Conservation (phyloP, 1,139 yeast species). For the Candida sp. region DNA sequence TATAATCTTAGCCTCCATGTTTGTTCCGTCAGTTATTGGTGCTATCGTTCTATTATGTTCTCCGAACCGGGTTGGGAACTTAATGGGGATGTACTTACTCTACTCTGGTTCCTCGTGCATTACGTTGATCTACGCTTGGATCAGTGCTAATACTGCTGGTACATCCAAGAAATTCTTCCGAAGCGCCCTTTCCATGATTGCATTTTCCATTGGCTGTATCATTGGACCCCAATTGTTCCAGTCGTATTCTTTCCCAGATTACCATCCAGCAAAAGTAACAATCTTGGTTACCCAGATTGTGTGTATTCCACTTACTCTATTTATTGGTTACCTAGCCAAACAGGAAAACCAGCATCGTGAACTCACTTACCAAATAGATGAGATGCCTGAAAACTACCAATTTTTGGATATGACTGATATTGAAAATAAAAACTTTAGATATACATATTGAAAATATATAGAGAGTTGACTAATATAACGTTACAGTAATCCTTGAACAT, state of each 20-base stretch:
- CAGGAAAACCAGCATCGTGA: slow-evolving; percentile 25
- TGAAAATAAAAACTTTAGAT: slow-evolving; percentile 31
- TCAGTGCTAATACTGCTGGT: slow-evolving; percentile 36
- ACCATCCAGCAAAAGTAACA: slow-evolving; percentile 33
- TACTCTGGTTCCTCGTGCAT: slow-evolving; percentile 34
- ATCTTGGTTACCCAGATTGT: slow-evolving; percentile 27
- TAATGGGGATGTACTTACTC: slow-evolving; percentile 34
- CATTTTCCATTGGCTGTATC: slow-evolving; percentile 31
- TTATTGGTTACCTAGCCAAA: slow-evolving; percentile 21
- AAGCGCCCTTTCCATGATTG: slow-evolving; percentile 30
- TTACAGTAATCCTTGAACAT: no score
- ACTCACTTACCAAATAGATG: slow-evolving; percentile 6
- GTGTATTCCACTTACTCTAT: slow-evolving; percentile 27
- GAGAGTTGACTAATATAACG: no score
- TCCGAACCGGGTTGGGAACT: slow-evolving; percentile 25
- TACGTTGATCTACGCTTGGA: slow-evolving; percentile 32
- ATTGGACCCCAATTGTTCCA: slow-evolving; percentile 41
- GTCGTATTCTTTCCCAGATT: slow-evolving; percentile 21
- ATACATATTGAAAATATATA: slow-evolving; percentile 16
- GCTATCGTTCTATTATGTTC: slow-evolving; percentile 29
- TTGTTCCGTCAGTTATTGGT: slow-evolving; percentile 34
- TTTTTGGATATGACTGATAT: slow-evolving; percentile 35
- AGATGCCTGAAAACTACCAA: slow-evolving; percentile 19
- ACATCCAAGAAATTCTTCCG: slow-evolving; percentile 28
- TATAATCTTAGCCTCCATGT: slow-evolving; percentile 25